Evolutionary conservation across 768 basidiomycete species (phyloP).

Genomic region (Lactarius psammicola): DNA sequence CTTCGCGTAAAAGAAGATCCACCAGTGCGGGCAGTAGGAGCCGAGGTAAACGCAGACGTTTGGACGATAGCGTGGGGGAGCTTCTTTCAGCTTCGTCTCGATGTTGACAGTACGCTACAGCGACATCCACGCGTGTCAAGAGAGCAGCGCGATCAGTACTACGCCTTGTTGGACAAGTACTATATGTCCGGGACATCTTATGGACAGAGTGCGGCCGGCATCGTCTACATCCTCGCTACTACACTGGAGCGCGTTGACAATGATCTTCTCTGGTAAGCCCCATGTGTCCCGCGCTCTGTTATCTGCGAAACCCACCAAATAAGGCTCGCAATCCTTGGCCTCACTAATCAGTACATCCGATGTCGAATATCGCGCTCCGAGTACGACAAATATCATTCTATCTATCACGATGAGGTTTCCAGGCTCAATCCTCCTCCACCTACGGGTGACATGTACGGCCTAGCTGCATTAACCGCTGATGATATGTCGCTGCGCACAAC

Average conservation of each 20-base stretch:
- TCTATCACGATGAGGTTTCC: slow-evolving; percentile 89
- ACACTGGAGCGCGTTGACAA: slow-evolving; percentile 91
- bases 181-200: slow-evolving; percentile 83
- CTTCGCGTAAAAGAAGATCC: slow-evolving; percentile 53
- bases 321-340: slow-evolving; percentile 90
- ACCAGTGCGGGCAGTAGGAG: slow-evolving; percentile 20
- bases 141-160: slow-evolving; percentile 66
- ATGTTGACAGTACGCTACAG: slow-evolving; percentile 33
- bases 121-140: slow-evolving; percentile 59
- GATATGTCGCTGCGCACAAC: slow-evolving; percentile 78
- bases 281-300: background rate
- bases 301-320: background rate
- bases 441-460: slow-evolving; percentile 41
- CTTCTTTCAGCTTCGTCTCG: slow-evolving; percentile 16
- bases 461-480: slow-evolving; percentile 68
- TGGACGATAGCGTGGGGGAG: slow-evolving; percentile 39
- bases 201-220: slow-evolving; percentile 86
- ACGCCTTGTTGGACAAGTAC: slow-evolving; percentile 70
- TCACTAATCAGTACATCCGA: slow-evolving; percentile 89
- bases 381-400: slow-evolving; percentile 77
- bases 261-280: slow-evolving; percentile 81
- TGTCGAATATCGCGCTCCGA: slow-evolving; percentile 82
- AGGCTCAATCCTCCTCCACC: slow-evolving; percentile 74
- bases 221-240: slow-evolving; percentile 86
- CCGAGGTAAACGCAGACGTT: slow-evolving; percentile 42